A percentile compares a stretch with the other conserved stretches of the same genome.
These are phyloP conservation scores for Volvox reticuliferus DNA, from an alignment of 139 green algal species.

Conservation along the genomic window DNA sequence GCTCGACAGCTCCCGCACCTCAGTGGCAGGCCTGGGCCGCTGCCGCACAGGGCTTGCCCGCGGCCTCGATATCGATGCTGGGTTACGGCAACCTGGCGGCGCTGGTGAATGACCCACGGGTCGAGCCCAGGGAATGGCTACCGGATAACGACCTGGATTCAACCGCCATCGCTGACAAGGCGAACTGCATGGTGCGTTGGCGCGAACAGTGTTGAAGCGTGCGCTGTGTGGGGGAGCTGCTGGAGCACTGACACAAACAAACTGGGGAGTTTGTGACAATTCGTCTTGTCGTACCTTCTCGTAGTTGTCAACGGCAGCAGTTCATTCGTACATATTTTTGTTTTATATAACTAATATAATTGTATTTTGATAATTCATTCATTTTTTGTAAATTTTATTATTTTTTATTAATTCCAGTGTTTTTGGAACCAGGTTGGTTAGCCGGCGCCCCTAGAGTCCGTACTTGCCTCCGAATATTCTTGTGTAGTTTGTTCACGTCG, in stretches of 20 bases:
- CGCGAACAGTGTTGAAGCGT: not conserved
- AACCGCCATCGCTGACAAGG: not conserved
- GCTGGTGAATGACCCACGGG: conserved; percentile 29
- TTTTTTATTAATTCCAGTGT: no score
- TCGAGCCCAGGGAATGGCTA: conserved; percentile 6
- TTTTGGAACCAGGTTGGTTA: not conserved
- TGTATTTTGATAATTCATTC: not conserved
- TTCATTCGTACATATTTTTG: not conserved
- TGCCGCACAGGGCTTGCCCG: not conserved
- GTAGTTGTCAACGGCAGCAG: not conserved
- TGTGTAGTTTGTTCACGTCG: not conserved
- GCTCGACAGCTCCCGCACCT: not conserved
- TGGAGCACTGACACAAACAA: not conserved
- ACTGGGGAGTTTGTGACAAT: not conserved
- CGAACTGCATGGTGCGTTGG: not conserved
- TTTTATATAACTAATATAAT: not conserved
- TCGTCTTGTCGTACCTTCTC: not conserved
- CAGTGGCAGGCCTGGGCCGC: not conserved
- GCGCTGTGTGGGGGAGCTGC: not conserved
- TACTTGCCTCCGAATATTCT: not conserved
- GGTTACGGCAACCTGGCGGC: conserved; percentile 30
- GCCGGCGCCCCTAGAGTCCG: not conserved
- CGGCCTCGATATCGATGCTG: not conserved
- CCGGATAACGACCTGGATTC: not conserved
- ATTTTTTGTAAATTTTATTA: no score